Base-by-base conservation (phyloP, 306 rosid genomes). In the Cucurbita moschata region DNA sequence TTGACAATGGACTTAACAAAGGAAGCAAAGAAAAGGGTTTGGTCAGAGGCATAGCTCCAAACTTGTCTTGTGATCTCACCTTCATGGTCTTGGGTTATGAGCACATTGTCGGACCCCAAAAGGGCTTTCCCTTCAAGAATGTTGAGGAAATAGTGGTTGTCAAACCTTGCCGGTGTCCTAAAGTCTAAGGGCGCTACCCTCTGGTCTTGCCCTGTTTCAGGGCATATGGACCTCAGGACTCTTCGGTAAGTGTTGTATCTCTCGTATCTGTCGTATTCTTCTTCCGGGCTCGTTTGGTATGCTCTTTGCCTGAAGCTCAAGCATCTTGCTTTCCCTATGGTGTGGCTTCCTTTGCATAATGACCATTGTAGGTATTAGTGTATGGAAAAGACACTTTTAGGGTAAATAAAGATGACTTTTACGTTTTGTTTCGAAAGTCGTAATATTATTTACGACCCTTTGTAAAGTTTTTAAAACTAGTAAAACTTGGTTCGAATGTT, bases 281-380 rank as follows among this genome's bases (percentile, higher is more conserved):
- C 81, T 62, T 75, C 86, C 3, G 38, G 63, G 13, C 78, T 73
- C 21, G 79, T 14, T 26, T 93, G 90, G 59, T 93, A 85, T 35
- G 83, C 73, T 57, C 97, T 83, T 74, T 93, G 88, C 62, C 88
- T 80, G 85, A 93, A 88, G 75, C 85, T 93, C 52, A 79, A 0
- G 79, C 98, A 93, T 69, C 89, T 88, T 73, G 97, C 96, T 79
- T 83, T 85, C 77, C 98, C 98, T 21, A 93, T 82, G 40, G 98
- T 90, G 79, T 93, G 98, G 78, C 98, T 85, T 42, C 97, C 98
- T 90, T 75, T 14, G 3, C 56, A 49, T 7, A 46, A 4, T 26
- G 15, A n/a, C 21, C 5, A 15, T 38, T 19, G 8, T 9, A 38
- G 49, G 35, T 42, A 44, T 66, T 42, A 49, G 60, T 38, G 18